phyloP scores from a whole-genome alignment of 148 eudicot species.

The Arbutus unedo region DNA sequence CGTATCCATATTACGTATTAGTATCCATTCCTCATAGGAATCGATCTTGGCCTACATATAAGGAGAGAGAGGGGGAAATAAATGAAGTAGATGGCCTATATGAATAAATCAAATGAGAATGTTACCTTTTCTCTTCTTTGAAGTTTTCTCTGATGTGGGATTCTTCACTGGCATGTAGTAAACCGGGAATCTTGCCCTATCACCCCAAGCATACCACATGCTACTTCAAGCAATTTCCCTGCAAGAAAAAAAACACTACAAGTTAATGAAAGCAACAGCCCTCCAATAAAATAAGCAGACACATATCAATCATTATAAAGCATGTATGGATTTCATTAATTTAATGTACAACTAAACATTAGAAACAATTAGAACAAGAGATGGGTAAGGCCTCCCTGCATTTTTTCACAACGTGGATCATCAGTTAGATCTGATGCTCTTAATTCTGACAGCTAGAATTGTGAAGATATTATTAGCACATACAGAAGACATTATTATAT shows the following conservation, averaged over 20 bases:
- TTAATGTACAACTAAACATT: not conserved
- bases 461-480: not conserved
- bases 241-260: not conserved
- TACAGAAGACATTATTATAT: not conserved
- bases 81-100: not conserved
- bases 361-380: not conserved
- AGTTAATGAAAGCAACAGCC: slow-evolving; percentile 10
- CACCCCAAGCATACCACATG: slow-evolving; percentile 25
- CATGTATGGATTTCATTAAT: not conserved
- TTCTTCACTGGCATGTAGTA: slow-evolving; percentile 23
- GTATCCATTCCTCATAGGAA: no score
- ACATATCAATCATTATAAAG: not conserved
- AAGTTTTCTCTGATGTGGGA: slow-evolving; percentile 8
- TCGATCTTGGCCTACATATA: not conserved
- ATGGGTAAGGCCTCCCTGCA: not conserved
- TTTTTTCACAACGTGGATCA: not conserved
- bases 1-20: no score
- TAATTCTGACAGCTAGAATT: slow-evolving; percentile 14
- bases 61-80: not conserved
- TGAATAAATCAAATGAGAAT: not conserved
- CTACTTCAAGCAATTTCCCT: slow-evolving; percentile 34
- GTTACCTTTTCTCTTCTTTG: slow-evolving; percentile 4
- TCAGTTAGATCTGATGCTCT: not conserved
- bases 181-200: slow-evolving; percentile 27
- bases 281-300: slow-evolving; percentile 13